Percentiles rank a stretch among this genome's conserved stretches.
These are phyloP conservation scores for Ochetophila trinervis DNA, from an alignment of 306 rosid species.

Conservation along the genomic window DNA sequence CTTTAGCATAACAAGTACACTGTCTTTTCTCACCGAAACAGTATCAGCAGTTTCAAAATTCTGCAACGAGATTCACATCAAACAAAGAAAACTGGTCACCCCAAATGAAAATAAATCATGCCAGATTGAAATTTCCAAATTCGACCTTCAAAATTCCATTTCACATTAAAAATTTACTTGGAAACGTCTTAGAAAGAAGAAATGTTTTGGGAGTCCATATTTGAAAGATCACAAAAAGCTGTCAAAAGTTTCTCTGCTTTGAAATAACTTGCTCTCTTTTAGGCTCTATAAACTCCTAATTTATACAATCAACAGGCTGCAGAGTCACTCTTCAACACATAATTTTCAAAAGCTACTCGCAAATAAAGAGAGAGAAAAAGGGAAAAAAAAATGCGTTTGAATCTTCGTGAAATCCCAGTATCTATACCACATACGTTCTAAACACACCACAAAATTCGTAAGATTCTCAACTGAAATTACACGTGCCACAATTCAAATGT, in stretches of 20 bases:
- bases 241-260: not conserved
- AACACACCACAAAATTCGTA: not conserved
- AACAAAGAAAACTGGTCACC: not conserved
- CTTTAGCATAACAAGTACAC: not conserved
- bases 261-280: not conserved
- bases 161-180: not conserved
- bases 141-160: not conserved
- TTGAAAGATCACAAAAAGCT: not conserved
- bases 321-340: not conserved
- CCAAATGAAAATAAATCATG: not conserved
- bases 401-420: not conserved
- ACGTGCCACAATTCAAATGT: not conserved
- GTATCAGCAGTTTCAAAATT: slow-evolving; percentile 13
- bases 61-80: not conserved
- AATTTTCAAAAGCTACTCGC: too few relatives aligned
- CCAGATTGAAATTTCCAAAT: not conserved
- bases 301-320: not conserved
- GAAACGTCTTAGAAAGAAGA: not conserved
- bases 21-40: slow-evolving; percentile 4
- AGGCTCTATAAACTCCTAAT: not conserved
- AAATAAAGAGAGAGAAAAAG: not conserved
- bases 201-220: not conserved
- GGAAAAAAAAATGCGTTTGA: not conserved
- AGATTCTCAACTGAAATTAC: not conserved
- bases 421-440: not conserved